These are phyloP conservation scores for Sphagnum magellanicum DNA, from an alignment of 228 moss, liverwort and hornwort species.

Conservation along the genomic window DNA sequence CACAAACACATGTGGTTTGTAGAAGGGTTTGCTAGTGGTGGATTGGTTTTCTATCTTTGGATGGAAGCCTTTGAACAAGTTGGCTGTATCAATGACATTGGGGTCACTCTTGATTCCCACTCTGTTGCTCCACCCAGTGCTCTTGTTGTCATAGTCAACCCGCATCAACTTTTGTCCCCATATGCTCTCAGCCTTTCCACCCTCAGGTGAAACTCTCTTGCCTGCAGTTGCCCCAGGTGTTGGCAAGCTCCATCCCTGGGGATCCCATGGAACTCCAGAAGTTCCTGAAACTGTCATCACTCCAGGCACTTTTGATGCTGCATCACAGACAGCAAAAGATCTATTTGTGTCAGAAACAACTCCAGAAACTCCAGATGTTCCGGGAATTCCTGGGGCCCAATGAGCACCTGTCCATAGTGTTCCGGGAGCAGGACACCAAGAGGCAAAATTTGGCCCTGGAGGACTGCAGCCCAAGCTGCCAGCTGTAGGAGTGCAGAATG, in stretches of 20 bases:
- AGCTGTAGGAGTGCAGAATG: slow-evolving; percentile 7
- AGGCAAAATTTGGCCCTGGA: not conserved
- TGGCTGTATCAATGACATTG: not conserved
- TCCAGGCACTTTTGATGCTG: too few species aligned
- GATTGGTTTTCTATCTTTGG: not conserved
- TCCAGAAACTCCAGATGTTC: slow-evolving; percentile 21
- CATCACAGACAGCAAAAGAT: too few species aligned
- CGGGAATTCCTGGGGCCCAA: not conserved
- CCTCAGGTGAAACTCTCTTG: not conserved
- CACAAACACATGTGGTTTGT: too few species aligned
- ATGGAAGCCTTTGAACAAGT: slow-evolving; percentile 1
- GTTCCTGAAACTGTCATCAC: not conserved
- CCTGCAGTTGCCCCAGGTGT: not conserved
- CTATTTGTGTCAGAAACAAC: too few species aligned
- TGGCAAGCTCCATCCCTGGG: slow-evolving; percentile 4
- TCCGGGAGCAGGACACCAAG: slow-evolving; percentile 6
- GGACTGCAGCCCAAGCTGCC: slow-evolving; percentile 3
- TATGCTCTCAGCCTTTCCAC: not conserved
- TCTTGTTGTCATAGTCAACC: not conserved
- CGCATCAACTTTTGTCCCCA: slow-evolving; percentile 6
- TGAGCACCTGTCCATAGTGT: slow-evolving; percentile 32
- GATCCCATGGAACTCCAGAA: slow-evolving; percentile 36
- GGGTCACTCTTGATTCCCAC: slow-evolving; percentile 3
- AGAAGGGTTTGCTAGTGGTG: too few species aligned
- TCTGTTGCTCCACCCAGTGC: slow-evolving; percentile 4